These are phyloP conservation scores for Leptographium radiaticola DNA, from an alignment of 2,329 filamentous ascomycete genomes.

Conservation along the genomic window DNA sequence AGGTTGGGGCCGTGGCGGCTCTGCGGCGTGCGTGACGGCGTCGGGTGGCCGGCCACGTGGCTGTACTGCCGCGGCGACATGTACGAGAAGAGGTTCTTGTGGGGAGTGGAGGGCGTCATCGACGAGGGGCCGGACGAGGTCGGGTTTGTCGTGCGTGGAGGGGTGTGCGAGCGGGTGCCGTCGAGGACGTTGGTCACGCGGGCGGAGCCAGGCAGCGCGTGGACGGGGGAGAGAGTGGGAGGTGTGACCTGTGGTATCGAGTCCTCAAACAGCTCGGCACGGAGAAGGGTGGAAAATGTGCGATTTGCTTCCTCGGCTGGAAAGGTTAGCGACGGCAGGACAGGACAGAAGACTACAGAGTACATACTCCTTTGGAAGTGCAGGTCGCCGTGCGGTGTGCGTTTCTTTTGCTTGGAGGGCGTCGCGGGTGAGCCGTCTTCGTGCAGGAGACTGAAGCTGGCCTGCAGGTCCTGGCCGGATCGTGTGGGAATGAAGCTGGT, in stretches of 20 bases:
- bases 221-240: slow-evolving; percentile 48
- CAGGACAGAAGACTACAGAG: not conserved
- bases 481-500: slow-evolving; percentile 86
- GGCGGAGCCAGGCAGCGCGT: slow-evolving; percentile 32
- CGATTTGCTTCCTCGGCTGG: slow-evolving; percentile 84
- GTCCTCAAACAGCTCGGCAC: slow-evolving; percentile 83
- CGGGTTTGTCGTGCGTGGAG: slow-evolving; percentile 33
- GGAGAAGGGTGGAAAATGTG: slow-evolving; percentile 77
- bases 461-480: slow-evolving; percentile 82
- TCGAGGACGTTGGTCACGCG: slow-evolving; percentile 45
- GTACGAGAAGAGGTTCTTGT: slow-evolving; percentile 95
- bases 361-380: slow-evolving; percentile 82
- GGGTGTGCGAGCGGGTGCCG: slow-evolving; percentile 65
- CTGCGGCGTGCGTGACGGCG: slow-evolving; percentile 78
- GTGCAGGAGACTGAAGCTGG: slow-evolving; percentile 82
- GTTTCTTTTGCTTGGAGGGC: slow-evolving; percentile 72
- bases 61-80: slow-evolving; percentile 61
- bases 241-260: slow-evolving; percentile 73
- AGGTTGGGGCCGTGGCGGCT: slow-evolving; percentile 79
- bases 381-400: slow-evolving; percentile 76
- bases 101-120: slow-evolving; percentile 84
- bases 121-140: slow-evolving; percentile 45
- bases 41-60: slow-evolving; percentile 66
- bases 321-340: not conserved
- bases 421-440: slow-evolving; percentile 90